Evolutionary conservation across 2,329 filamentous ascomycete genomes (phyloP).

Genomic region (Hymenoscyphus fraxineus): DNA sequence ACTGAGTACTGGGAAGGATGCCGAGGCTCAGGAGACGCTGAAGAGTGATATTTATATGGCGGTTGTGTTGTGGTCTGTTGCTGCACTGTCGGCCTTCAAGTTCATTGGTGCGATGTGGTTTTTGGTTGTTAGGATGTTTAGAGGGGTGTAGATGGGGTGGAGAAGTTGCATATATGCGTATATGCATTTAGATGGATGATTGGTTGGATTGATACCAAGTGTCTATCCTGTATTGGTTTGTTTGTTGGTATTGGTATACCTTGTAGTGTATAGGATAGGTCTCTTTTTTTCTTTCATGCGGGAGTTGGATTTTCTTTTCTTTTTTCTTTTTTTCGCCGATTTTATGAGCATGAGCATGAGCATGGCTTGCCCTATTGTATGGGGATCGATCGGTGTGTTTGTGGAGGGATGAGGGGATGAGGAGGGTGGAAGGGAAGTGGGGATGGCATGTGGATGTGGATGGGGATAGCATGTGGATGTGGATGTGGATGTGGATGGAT

Average conservation of each 20-base stretch:
- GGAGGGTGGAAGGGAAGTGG: neutral
- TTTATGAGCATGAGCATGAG: neutral
- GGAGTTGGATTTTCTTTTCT: neutral
- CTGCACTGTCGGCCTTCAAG: constrained; percentile 34
- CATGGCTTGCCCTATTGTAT: neutral
- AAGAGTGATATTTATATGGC: constrained; percentile 35
- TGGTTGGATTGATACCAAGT: too few relatives aligned
- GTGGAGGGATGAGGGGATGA: too few relatives aligned
- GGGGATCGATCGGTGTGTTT: neutral
- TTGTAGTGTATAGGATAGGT: neutral
- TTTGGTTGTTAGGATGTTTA: constrained; percentile 82
- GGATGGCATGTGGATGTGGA: neutral
- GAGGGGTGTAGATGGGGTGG: constrained; percentile 52
- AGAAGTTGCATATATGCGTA: neutral
- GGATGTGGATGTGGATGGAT: too few relatives aligned
- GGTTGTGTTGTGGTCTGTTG: constrained; percentile 37
- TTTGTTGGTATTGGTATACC: too few relatives aligned
- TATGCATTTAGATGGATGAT: neutral
- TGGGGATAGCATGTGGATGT: neutral
- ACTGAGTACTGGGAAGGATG: constrained; percentile 67
- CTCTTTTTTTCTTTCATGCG: neutral
- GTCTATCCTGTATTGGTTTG: too few relatives aligned
- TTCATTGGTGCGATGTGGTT: constrained; percentile 44
- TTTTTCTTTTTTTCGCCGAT: neutral
- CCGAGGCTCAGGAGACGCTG: constrained; percentile 68